phyloP scores from a whole-genome alignment of 2,329 filamentous ascomycete species.

The Emergomyces africanus region DNA sequence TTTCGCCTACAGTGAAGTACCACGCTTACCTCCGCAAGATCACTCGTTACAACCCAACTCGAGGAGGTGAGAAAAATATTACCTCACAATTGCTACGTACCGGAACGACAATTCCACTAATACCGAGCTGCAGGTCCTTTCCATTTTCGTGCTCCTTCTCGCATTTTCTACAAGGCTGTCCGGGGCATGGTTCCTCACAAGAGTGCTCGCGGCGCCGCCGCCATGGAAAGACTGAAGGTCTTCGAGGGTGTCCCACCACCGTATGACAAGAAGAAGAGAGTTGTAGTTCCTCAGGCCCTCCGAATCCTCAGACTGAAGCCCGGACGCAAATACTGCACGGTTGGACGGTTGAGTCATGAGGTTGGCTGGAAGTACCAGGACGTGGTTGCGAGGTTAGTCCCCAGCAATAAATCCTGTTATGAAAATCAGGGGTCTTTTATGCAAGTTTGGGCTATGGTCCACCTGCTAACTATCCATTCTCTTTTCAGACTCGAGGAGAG shows the following conservation, averaged over 20 bases:
- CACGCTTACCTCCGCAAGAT: slow-evolving; percentile 99
- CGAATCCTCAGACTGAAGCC: slow-evolving; percentile 94
- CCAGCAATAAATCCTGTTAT: not conserved
- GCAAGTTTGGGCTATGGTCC: not conserved
- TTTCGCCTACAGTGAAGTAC: slow-evolving; percentile 78
- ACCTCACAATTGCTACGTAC: not conserved
- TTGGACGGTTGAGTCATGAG: slow-evolving; percentile 94
- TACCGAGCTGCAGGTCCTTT: slow-evolving; percentile 59
- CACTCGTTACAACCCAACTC: slow-evolving; percentile 98
- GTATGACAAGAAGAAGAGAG: slow-evolving; percentile 99
- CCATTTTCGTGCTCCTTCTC: slow-evolving; percentile 98
- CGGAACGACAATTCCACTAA: slow-evolving; percentile 5
- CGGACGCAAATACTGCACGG: slow-evolving; percentile 99
- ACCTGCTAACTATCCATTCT: slow-evolving; percentile 9
- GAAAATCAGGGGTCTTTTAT: not conserved
- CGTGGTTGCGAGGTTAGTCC: slow-evolving; percentile 85
- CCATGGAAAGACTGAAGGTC: slow-evolving; percentile 97
- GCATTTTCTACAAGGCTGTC: slow-evolving; percentile 99
- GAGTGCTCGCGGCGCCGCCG: slow-evolving; percentile 92
- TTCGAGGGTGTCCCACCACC: slow-evolving; percentile 98
- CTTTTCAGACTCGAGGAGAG: slow-evolving; percentile 84
- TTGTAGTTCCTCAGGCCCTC: slow-evolving; percentile 97
- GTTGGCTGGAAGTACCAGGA: slow-evolving; percentile 99
- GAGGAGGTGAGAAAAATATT: slow-evolving; percentile 60
- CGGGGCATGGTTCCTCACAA: slow-evolving; percentile 99